Evolutionary conservation across 495 filamentous ascomycete genomes (phyloP).

Genomic region (Trichoderma erinaceum): DNA sequence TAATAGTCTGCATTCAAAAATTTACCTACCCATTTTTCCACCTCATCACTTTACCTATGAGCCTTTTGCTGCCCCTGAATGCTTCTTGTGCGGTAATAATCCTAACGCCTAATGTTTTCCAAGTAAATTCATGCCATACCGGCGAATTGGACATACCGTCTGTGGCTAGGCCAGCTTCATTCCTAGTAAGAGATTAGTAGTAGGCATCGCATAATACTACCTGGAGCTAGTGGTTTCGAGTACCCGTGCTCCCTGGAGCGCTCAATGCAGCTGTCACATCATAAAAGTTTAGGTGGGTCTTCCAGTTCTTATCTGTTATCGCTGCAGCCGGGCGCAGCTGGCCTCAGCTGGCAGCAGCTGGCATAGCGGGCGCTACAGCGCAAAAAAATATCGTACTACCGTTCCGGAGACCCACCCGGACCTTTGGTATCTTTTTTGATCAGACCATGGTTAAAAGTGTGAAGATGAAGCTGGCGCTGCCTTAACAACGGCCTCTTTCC

Average conservation of each 20-base stretch:
- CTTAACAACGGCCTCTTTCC: not conserved
- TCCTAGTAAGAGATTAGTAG: too few relatives aligned
- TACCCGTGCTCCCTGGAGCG: too few relatives aligned
- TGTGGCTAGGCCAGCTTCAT: too few relatives aligned
- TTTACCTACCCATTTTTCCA: not conserved
- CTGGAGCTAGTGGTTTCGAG: too few relatives aligned
- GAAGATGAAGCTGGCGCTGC: constrained; percentile 1
- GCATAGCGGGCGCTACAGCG: not conserved
- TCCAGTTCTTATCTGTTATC: not conserved
- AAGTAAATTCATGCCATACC: too few relatives aligned
- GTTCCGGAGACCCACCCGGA: constrained; percentile 9
- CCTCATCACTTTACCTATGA: not conserved
- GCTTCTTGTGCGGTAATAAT: not conserved
- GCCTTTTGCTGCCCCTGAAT: not conserved
- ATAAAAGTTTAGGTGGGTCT: not conserved
- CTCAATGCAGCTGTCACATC: not conserved
- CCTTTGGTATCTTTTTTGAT: constrained; percentile 12
- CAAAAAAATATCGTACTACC: not conserved
- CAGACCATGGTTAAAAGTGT: constrained; percentile 9
- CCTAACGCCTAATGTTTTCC: too few relatives aligned
- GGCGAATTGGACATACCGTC: too few relatives aligned
- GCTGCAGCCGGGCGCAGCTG: not conserved
- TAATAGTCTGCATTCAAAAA: constrained; percentile 2
- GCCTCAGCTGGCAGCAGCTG: constrained; percentile 1
- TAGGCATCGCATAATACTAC: too few relatives aligned